Evolutionary conservation across 305 asterid genomes (phyloP), one percentile per base, ranked within the genome.

Genomic region (Plantago lanceolata): DNA sequence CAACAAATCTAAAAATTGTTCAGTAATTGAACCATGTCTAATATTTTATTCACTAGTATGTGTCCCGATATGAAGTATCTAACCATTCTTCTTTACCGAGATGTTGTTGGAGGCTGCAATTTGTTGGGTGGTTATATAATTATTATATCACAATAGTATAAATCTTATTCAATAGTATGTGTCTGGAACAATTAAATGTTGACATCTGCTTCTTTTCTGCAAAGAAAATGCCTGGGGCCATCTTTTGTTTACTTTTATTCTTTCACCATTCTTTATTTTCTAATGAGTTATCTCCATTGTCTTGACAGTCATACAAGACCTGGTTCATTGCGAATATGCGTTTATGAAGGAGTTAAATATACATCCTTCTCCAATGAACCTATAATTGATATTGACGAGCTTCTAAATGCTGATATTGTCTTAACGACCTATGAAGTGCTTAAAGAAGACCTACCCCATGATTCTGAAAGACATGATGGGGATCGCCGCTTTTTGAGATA

Each of bases 371-470:
- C 87, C 8, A 73, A 81, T 64, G 79, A 74, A 68, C 85, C 88
- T 64, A 74, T 70, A 45, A 67, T 70, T 75, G 94, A 80, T 64
- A 79, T 87, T 50, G 78, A 74, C 49, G 92, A 93, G 68, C 92
- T 93, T 73, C 79, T 87, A 35, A 78, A 55, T 50, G 92, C 97
- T 70, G 94, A 90, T 71, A 72, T 93, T 57, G 96, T 93, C 75
- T 77, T 93, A 82, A 93, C 99, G 53, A 90, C 95, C 57, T 93
- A 90, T 61, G 97, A 93, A 58, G 85, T 85, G 61, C 97, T 93
- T 51, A 93, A 86, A 82, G 97, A 84, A 79, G 99, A 93, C 79
- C 76, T 93, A 71, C 94, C 95, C 4, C 99, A 89, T 64, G 99
- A 93, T 84, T 84, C 93, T 71, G 96, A 90, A 62, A 90, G 96